Evolutionary conservation across 441 rosid genomes (phyloP), one percentile per base, ranked within the genome.

Genomic region (Dalechampia spathulata): DNA sequence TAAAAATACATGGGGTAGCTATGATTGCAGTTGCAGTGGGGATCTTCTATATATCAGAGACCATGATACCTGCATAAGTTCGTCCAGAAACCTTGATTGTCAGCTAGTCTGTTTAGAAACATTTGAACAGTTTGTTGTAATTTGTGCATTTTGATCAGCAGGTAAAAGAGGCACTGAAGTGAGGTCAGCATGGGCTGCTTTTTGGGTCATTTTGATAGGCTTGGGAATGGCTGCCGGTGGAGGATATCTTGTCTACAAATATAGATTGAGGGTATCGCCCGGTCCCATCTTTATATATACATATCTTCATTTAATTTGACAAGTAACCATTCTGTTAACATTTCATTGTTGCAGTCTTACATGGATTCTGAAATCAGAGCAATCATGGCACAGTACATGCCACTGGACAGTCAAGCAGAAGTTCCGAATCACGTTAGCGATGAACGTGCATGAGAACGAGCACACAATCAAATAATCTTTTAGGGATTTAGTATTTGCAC

Each of bases 321-420:
- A 5, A 13, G 7, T 2, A 13, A 21, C 1, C 9, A 2, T 40
- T 13, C 21, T 12, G 21, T 17, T 49, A 5, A 22, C 5, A 8
- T 27, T 11, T 58, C 26, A 22, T 21, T n/a, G 49, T 61, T 65
- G 75, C 91, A 93, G 99, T 79, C 76, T 16, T 90, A 94, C 81
- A 93, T 93, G 99, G 97, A 93, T 73, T 93, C 99, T 1, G 99
- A 93, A 80, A 93, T 93, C 77, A 81, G 97, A 75, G 96, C 99
- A 23, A 93, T 93, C 66, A 90, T 93, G 99, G 97, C 99, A 27
- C 99, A 93, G 69, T 93, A 93, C 75, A 93, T 93, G 99, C 99
- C 99, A 36, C 79, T 90, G 28, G 99, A 93, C 49, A 90, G 86
- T 74, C 97, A 93, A 66, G 61, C 84, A 0, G 97, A 83, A 67